Base-by-base conservation (phyloP, 2,329 filamentous ascomycete genomes). In the Verticillium dahliae region DNA sequence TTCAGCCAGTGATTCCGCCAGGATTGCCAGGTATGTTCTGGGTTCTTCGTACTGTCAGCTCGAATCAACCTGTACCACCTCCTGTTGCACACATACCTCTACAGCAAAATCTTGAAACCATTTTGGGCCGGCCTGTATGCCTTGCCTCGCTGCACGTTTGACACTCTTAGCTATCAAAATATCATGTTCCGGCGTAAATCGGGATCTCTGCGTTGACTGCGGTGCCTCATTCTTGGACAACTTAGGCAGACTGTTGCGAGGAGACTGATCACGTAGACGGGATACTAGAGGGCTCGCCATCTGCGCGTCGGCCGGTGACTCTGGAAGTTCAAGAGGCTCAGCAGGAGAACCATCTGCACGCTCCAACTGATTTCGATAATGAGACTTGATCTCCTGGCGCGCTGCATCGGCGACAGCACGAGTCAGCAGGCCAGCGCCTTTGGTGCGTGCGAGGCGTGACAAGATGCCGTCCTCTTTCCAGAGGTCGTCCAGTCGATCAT, bases 1-100 rank as follows among this genome's bases (percentile, higher is more conserved):
- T 63, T 58, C 4, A 68, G 18, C 50, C 62, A 71, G 34, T 69
- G 66, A 38, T 65, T 65, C 6, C 70, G 69, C 71, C 71, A 74
- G 1, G 70, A 70, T 9, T 71, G 68, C 35, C n/a, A 62, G 1
- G 64, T 64, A 41, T 67, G 69, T 33, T 66, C 61, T 0, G 69
- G 69, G 52, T 69, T 35, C 65, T 69, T 45, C 13, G 1, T 4
- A 6, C 27, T 14, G 35, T 58, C 27, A 58, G 57, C 31, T 34
- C 22, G 11, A 18, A 22, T 38, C 39, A 14, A n/a, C n/a, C 10
- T 18, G 38, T 6, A 3, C 61, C 62, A 67, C 57, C 4, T 64
- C 14, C 31, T 57, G 27, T 35, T 67, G 61, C n/a, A 65, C 11
- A 39, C 60, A 58, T 39, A 56, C 59, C 35, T 60, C 5, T n/a